These are phyloP conservation scores for Pseudogymnoascus sp. DNA, from an alignment of 2,329 filamentous ascomycete genomes.

Conservation along the genomic window DNA sequence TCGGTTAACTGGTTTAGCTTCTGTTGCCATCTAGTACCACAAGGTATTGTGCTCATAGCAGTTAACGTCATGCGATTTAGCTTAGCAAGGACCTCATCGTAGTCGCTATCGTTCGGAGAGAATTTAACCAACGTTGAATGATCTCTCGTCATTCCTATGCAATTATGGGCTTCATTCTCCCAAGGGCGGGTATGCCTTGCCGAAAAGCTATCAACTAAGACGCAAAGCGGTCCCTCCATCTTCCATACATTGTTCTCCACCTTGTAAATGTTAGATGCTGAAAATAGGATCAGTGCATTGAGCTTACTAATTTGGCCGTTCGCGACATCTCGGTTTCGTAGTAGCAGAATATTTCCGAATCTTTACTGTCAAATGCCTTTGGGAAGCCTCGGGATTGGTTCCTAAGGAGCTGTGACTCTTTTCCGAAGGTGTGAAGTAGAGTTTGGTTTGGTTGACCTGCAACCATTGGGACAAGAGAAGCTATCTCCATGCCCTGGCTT, in stretches of 20 bases:
- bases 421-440: constrained; percentile 8
- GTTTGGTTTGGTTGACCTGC: constrained; percentile 11
- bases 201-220: constrained; percentile 2
- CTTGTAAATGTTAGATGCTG: background rate
- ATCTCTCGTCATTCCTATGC: constrained; percentile 3
- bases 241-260: background rate
- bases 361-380: constrained; percentile 7
- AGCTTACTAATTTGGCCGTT: constrained; percentile 12
- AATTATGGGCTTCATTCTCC: constrained; percentile 5
- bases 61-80: background rate
- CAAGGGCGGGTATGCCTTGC: background rate
- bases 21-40: background rate
- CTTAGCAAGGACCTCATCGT: background rate
- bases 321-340: constrained; percentile 13
- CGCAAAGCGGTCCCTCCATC: background rate
- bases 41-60: background rate
- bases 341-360: constrained; percentile 12
- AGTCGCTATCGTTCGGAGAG: constrained; percentile 1
- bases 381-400: constrained; percentile 5
- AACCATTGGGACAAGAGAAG: constrained; percentile 13
- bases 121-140: constrained; percentile 11
- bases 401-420: constrained; percentile 10
- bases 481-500: constrained; percentile 14
- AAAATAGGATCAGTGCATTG: background rate
- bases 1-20: background rate